Evolutionary conservation across 1,284 basidiomycete genomes (phyloP).

Genomic region (Microbotryum saponariae): DNA sequence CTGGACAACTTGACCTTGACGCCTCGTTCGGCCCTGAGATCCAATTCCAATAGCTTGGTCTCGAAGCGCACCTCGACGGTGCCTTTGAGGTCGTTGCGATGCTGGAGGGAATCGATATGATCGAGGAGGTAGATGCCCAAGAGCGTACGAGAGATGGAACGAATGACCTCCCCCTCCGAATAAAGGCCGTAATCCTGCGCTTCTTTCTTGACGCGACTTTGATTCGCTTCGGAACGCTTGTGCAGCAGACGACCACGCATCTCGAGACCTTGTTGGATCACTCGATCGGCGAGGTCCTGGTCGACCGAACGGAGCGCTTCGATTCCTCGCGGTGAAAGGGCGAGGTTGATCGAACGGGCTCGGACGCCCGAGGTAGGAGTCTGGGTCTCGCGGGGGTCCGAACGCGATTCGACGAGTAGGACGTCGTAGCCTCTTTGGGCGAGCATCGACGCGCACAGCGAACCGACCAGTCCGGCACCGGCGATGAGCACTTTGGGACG

Average conservation of each 20-base stretch:
- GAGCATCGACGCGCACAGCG: slow-evolving; percentile 77
- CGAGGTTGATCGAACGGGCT: slow-evolving; percentile 84
- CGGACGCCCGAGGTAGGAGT: slow-evolving; percentile 2
- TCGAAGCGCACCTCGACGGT: slow-evolving; percentile 20
- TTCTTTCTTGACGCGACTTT: neutral
- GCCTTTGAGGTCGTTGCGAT: slow-evolving; percentile 42
- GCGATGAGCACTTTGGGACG: slow-evolving; percentile 41
- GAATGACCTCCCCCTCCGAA: slow-evolving; percentile 30
- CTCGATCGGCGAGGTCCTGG: slow-evolving; percentile 60
- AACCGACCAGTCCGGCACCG: slow-evolving; percentile 91
- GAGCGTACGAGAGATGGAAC: slow-evolving; percentile 21
- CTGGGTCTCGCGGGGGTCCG: slow-evolving; percentile 17
- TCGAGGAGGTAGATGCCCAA: slow-evolving; percentile 28
- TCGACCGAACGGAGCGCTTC: slow-evolving; percentile 75
- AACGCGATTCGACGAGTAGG: slow-evolving; percentile 69
- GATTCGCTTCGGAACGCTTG: slow-evolving; percentile 23
- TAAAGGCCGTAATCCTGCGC: slow-evolving; percentile 28
- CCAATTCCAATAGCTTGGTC: slow-evolving; percentile 27
- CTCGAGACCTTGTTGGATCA: slow-evolving; percentile 75
- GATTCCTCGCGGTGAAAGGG: slow-evolving; percentile 87
- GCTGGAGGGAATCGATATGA: slow-evolving; percentile 46
- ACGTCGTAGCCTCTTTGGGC: slow-evolving; percentile 83
- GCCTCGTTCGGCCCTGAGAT: slow-evolving; percentile 14
- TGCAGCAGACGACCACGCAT: slow-evolving; percentile 97
- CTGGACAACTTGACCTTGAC: slow-evolving; percentile 12